Conservation (phyloP, 768 basidiomycete species). For the Exidia glandulosa region DNA sequence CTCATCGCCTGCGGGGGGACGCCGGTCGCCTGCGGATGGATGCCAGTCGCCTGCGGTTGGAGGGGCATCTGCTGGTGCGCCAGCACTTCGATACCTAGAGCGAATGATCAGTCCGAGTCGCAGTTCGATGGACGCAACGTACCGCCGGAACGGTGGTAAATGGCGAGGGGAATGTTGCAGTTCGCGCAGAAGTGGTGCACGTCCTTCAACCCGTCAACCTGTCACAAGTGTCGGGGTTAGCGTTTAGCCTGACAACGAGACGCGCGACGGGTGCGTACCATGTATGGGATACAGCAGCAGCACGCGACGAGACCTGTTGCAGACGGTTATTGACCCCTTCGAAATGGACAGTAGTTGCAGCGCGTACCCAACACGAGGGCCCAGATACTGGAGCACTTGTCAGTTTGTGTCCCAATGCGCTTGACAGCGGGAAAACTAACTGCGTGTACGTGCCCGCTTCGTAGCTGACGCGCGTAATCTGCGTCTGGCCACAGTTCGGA, state of each 20-base stretch:
- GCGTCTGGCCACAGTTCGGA: not conserved
- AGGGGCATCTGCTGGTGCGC: not conserved
- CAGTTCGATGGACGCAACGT: too few species aligned
- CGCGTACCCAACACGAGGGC: not conserved
- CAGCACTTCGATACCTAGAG: not conserved
- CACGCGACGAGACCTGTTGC: not conserved
- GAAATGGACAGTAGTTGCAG: too few species aligned
- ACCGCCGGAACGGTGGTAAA: not conserved
- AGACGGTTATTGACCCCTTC: too few species aligned
- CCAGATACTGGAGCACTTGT: not conserved
- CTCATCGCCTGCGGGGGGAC: not conserved
- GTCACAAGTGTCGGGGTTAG: not conserved
- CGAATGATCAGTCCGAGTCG: too few species aligned
- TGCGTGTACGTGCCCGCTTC: not conserved
- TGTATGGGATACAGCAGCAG: not conserved
- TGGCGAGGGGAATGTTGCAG: not conserved
- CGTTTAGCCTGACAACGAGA: not conserved
- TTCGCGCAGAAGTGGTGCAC: not conserved
- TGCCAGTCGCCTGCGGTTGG: not conserved
- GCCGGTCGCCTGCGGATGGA: not conserved
- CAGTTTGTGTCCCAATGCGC: not conserved
- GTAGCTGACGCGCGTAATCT: not conserved
- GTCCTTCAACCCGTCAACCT: not conserved
- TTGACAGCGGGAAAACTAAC: not conserved
- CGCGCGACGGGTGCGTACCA: not conserved